These are phyloP conservation scores for Barnettozyma siamensis DNA, from an alignment of 805 yeast genomes.

Conservation along the genomic window DNA sequence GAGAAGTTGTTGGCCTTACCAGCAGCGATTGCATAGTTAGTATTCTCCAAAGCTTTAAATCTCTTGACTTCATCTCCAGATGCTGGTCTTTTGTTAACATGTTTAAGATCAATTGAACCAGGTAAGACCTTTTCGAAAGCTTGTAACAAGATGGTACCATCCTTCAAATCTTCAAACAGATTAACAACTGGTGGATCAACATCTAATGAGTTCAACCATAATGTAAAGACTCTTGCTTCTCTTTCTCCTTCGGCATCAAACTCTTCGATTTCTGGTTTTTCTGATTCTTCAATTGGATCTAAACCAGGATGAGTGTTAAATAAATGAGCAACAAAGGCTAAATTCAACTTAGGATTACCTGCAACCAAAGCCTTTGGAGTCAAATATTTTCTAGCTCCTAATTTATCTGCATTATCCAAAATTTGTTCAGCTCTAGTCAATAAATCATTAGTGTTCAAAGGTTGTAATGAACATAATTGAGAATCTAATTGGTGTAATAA, in stretches of 20 bases:
- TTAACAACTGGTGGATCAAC: constrained; percentile 93
- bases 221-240: constrained; percentile 96
- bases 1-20: constrained; percentile 93
- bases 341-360: constrained; percentile 93
- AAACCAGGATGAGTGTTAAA: constrained; percentile 96
- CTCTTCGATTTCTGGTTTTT: constrained; percentile 91
- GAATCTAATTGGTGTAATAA: constrained; percentile 86
- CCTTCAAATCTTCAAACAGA: constrained; percentile 90
- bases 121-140: constrained; percentile 96
- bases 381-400: constrained; percentile 89
- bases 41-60: constrained; percentile 93
- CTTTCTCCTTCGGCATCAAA: constrained; percentile 99
- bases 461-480: constrained; percentile 70
- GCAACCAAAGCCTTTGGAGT: constrained; percentile 91
- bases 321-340: constrained; percentile 95
- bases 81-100: constrained; percentile 78
- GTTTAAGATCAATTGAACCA: constrained; percentile 75
- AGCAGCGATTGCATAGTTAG: constrained; percentile 96
- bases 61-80: constrained; percentile 73
- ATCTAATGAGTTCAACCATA: constrained; percentile 95
- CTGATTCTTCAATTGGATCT: constrained; percentile 89
- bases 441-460: constrained; percentile 73
- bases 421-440: constrained; percentile 83
- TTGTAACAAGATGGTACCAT: constrained; percentile 82
- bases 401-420: constrained; percentile 78